Base-by-base conservation (phyloP, 2,329 filamentous ascomycete genomes). In the Calonectria ilicicola region DNA sequence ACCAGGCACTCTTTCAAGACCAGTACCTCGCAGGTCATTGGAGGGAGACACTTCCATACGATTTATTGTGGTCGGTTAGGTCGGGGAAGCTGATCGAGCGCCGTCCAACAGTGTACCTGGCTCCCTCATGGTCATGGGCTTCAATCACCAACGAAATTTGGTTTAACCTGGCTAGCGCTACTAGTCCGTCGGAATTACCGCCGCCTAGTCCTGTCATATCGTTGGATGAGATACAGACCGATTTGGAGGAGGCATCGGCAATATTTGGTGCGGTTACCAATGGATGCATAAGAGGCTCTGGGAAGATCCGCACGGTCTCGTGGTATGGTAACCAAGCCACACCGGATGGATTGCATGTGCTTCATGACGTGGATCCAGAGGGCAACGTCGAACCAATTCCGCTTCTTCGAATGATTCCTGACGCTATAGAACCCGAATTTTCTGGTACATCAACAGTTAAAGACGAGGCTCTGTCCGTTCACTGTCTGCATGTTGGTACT, bases 81-180 rank as follows among this genome's bases (percentile, higher is more conserved):
- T n/a, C 40, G 3, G 40, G 40, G 17, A 17, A 44, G 19, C 5
- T n/a, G 5, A 19, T n/a, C 3, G 15, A 44, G 9, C 40, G 2
- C 12, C 40, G 40, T 2, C 19, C 40, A 19, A 44, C 12, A 6
- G 19, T 7, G 6, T 44, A 44, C 12, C 40, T 44, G 3, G 60
- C 60, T 27, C 60, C 60, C 5, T 47, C 60, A 14, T 64, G 60
- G 60, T 46, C 60, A 19, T 64, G 60, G 60, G 60, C 60, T 12
- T 26, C 60, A 1, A 23, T 47, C 26, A 64, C 40, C 14, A 40
- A 15, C 40, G 27, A 64, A 15, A 46, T 64, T 26, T 64, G 60
- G 60, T 32, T 46, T 17, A 64, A 29, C 26, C 32, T 64, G 44
- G 60, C 60, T 23, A 17, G 27, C 9, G 60, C 60, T 19, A 35